Base-by-base conservation (phyloP, 2,329 filamentous ascomycete species). In the Fusarium nanum region DNA sequence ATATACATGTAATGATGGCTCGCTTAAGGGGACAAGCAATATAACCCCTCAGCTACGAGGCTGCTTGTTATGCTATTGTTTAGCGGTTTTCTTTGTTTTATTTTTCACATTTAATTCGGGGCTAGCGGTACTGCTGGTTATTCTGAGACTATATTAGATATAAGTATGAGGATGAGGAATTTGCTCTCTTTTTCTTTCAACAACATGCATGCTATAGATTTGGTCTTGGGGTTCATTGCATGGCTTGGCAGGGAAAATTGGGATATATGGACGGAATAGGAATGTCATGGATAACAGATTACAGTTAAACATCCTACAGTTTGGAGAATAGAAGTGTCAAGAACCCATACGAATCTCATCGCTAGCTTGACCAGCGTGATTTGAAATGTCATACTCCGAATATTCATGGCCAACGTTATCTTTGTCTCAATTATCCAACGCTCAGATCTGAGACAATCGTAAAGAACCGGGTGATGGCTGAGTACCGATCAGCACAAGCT, bases 81-180 rank as follows among this genome's bases (percentile, higher is more conserved):
- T 16, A 27, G 27, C 22, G 42, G 10, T 27, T 58, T 45, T 58
- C 23, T 45, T 47, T 32, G 18, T n/a, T 54, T 42, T 64, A 22
- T 49, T 42, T 13, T 28, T 67, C n/a, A 47, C 46, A 40, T 41
- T 50, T 18, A 47, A 47, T 27, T 30, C 27, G 27, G 37, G 42
- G 37, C 49, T 56, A 22, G 30, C 20, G 25, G 55, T 30, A 54
- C 56, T 50, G 48, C 47, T 12, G 37, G 42, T 62, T 52, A 34
- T 40, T 50, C 44, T 60, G 12, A 27, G 54, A 57, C 27, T 40
- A 20, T 52, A 56, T 41, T 67, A 70, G 67, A 68, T 59, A 55
- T 30, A 37, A 37, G 49, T 64, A 41, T 32, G 63, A 44, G 37
- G 67, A 59, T 60, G 40, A 32, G 63, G 37, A 25, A 37, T 18